Evolutionary conservation across 139 green algal genomes (phyloP), one percentile per base, ranked within the genome.

Genomic region (Zygnema cylindricum): DNA sequence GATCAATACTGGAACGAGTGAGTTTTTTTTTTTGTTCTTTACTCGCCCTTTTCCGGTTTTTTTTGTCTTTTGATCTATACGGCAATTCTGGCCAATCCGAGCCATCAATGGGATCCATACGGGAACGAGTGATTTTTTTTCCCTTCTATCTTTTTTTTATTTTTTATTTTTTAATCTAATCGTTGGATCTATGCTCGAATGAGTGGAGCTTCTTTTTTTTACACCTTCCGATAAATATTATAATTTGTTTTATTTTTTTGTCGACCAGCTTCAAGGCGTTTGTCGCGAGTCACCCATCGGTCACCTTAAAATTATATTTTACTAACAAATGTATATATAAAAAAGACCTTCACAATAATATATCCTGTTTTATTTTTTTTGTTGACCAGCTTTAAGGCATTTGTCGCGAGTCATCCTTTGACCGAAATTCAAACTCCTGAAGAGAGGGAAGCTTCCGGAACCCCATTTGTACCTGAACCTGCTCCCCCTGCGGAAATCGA

Each of bases 61-160:
- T 73, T 73, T 35, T 73, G 30, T 25, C 57, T 35, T 30, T 35
- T 35, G 57, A 30, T 25, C 57, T 97, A 97, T 89, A 86, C 32
- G 0, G 82, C 94, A 2, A 71, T 95, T 25, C 91, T 98, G 42
- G 49, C 55, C 1, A 93, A 91, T 43, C 95, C 95, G 0, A 42
- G 96, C 2, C 87, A 93, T 69, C 91, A 96, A 40, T 85, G 97
- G 36, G 93, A 96, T 42, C 77, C 89, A 0, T 97, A 96, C 89
- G 91, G 91, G 40, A 88, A 82, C 42, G 94, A 90, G 71, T 43
- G 21, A 79, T 16, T 41, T 16, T 79, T 16, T 11, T 79, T 79
- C 36, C 71, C 71, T 79, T 54, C 30, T 73, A 30, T 73, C 25
- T 25, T 73, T 73, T 25, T 73, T 73, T 25, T 30, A 25, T 30